Evolutionary conservation across 352 stramenopile genomes (phyloP).

Genomic region (Globisporangium spinosum): DNA sequence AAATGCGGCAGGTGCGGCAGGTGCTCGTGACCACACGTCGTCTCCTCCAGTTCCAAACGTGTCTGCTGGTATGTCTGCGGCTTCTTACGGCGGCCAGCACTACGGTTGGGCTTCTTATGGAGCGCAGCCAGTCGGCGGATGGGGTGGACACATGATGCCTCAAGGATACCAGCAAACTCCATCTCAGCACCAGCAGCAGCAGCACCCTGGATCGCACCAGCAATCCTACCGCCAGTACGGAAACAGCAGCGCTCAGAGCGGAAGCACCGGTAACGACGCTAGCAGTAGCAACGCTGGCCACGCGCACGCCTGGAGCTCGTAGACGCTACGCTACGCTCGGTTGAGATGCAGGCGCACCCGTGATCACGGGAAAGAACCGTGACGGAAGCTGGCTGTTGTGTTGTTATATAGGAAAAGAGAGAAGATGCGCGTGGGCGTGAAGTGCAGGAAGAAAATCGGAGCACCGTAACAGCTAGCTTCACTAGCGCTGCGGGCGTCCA

Average conservation of each 20-base stretch:
- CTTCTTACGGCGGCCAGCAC: slow-evolving; percentile 64
- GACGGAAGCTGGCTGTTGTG: slow-evolving; percentile 5
- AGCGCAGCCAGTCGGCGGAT: slow-evolving; percentile 66
- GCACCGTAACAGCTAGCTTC: slow-evolving; percentile 20
- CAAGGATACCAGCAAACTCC: slow-evolving; percentile 79
- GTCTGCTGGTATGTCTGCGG: slow-evolving; percentile 47
- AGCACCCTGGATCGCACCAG: slow-evolving; percentile 60
- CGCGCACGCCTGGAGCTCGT: slow-evolving; percentile 76
- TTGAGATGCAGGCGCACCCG: slow-evolving; percentile 2
- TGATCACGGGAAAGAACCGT: slow-evolving; percentile 35
- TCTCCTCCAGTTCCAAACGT: slow-evolving; percentile 69
- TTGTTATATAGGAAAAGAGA: slow-evolving; percentile 16
- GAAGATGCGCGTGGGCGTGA: slow-evolving; percentile 7
- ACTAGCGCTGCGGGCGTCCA: slow-evolving; percentile 18
- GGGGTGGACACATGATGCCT: slow-evolving; percentile 74
- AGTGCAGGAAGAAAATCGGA: slow-evolving; percentile 12
- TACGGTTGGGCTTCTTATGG: slow-evolving; percentile 83
- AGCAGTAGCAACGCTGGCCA: slow-evolving; percentile 35
- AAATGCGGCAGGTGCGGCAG: slow-evolving; percentile 24
- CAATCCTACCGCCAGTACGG: slow-evolving; percentile 81
- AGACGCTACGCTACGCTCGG: slow-evolving; percentile 19
- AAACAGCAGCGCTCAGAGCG: slow-evolving; percentile 44
- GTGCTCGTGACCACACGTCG: slow-evolving; percentile 53
- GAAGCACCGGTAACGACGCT: slow-evolving; percentile 42
- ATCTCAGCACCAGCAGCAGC: slow-evolving; percentile 57